Evolutionary conservation across 2,329 filamentous ascomycete species (phyloP), one percentile per base, ranked within the genome.

Genomic region (Fusarium pseudoanthophilum): DNA sequence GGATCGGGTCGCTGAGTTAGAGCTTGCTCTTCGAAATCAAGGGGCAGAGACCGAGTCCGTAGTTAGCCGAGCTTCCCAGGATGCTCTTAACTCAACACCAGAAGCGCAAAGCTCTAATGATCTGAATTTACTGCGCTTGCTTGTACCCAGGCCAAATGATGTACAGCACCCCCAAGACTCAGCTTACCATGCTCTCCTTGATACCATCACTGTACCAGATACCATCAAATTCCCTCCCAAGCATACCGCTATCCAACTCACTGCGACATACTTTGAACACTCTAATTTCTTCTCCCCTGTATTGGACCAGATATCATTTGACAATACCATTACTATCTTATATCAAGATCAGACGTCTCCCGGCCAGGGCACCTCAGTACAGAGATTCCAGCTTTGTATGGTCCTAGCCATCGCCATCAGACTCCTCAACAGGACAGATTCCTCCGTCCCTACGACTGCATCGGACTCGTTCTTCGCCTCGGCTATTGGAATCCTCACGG

Each of bases 201-300:
- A 67, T 16, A 11, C 39, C 11, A 34, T 62, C 39, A 9, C 49
- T 7, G 52, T 63, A 10, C 63, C 51, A 4, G 68, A 56, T 1
- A 26, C 2, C 0, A n/a, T 61, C n/a, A 61, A 48, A 18, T 78
- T 45, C 60, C 78, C 42, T 16, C 56, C 16, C 10, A 49, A 28
- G 64, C 66, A 18, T 56, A 73, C 18, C 20, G 61, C 26, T 13
- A 11, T 43, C 5, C 68, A 64, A 37, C 62, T 79, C 2, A 57
- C 67, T 0, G 67, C 76, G 9, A 75, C 75, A 1, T 79, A 79
- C n/a, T 79, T 79, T 34, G 75, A 79, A 43, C 78, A 79, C 32
- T 76, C 74, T 20, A 71, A 78, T 15, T 79, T 79, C 21, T 79
- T 79, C 51, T 79, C 76, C 0, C 77, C 77, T 4, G 66, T 79